A percentile compares a stretch with the other conserved stretches of the same genome.
Conservation (phyloP, 352 stramenopile genomes). For the Phytophthora sansomeana region DNA sequence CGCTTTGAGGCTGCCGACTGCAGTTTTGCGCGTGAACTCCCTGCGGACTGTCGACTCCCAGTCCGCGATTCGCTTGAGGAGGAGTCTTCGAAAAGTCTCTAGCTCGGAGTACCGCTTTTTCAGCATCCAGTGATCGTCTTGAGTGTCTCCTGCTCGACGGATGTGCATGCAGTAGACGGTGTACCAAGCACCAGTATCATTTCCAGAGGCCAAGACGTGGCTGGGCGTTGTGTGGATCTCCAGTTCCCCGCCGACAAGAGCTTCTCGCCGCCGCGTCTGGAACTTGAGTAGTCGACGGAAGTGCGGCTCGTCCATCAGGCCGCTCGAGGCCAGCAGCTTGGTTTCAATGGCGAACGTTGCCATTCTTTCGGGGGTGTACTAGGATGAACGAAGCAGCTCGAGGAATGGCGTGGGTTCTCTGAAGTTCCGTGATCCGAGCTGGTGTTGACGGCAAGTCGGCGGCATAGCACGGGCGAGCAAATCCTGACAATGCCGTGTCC, state of each 20-base stretch:
- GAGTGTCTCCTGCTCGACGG: constrained; percentile 21
- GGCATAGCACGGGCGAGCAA: constrained; percentile 7
- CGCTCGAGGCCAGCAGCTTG: constrained; percentile 32
- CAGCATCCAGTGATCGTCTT: constrained; percentile 50
- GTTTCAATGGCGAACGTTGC: constrained; percentile 25
- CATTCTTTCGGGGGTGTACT: constrained; percentile 19
- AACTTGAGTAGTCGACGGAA: constrained; percentile 70
- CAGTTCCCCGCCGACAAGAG: constrained; percentile 45
- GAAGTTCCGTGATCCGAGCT: constrained; percentile 21
- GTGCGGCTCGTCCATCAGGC: constrained; percentile 46
- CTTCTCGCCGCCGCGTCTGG: constrained; percentile 61
- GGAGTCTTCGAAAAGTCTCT: constrained; percentile 41
- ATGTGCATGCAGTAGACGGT: constrained; percentile 71
- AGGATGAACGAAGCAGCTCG: constrained; percentile 4
- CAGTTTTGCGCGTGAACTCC: constrained; percentile 36
- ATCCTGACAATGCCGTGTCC: constrained; percentile 9
- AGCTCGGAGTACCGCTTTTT: constrained; percentile 73
- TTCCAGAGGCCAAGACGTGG: constrained; percentile 27
- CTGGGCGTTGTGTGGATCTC: constrained; percentile 48
- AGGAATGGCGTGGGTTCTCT: constrained; percentile 20
- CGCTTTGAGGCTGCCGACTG: constrained; percentile 32
- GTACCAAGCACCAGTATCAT: constrained; percentile 32
- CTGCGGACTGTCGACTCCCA: constrained; percentile 45
- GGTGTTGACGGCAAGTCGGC: constrained; percentile 23
- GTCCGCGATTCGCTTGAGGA: constrained; percentile 50